Conservation (phyloP, 805 yeast genomes). For the Debaryomyces prosopidis region DNA sequence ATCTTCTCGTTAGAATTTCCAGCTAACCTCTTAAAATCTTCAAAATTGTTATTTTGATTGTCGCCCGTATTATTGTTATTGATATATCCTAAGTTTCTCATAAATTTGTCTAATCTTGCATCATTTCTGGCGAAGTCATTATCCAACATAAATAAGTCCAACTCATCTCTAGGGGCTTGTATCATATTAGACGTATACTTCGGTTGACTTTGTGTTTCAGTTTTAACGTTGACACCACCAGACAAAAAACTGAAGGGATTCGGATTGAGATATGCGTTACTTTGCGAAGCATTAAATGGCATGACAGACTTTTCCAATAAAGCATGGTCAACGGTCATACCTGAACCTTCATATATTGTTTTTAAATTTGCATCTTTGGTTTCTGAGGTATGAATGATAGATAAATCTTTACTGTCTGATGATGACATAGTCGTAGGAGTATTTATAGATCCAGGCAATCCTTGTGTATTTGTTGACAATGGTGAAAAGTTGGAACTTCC, state of each 20-base stretch:
- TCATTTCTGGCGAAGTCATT: constrained; percentile 13
- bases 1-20: neutral
- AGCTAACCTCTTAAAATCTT: neutral
- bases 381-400: neutral
- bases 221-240: neutral
- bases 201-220: neutral
- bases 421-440: constrained; percentile 4
- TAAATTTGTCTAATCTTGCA: constrained; percentile 12
- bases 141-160: constrained; percentile 15
- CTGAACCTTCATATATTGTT: neutral
- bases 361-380: neutral
- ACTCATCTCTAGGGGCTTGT: constrained; percentile 8
- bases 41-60: neutral
- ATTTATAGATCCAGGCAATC: constrained; percentile 10
- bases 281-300: constrained; percentile 1
- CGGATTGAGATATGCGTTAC: neutral
- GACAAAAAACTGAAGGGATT: neutral
- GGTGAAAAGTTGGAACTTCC: constrained; percentile 6
- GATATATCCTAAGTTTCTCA: constrained; percentile 14
- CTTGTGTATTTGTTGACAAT: neutral
- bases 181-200: constrained; percentile 1
- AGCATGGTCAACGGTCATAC: neutral
- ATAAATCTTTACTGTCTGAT: neutral
- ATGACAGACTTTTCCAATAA: neutral
- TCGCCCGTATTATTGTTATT: neutral